Percentiles rank a stretch among this genome's conserved stretches.
These are phyloP conservation scores for Delphinella strobiligena DNA, from an alignment of 2,329 filamentous ascomycete genomes.

Conservation along the genomic window DNA sequence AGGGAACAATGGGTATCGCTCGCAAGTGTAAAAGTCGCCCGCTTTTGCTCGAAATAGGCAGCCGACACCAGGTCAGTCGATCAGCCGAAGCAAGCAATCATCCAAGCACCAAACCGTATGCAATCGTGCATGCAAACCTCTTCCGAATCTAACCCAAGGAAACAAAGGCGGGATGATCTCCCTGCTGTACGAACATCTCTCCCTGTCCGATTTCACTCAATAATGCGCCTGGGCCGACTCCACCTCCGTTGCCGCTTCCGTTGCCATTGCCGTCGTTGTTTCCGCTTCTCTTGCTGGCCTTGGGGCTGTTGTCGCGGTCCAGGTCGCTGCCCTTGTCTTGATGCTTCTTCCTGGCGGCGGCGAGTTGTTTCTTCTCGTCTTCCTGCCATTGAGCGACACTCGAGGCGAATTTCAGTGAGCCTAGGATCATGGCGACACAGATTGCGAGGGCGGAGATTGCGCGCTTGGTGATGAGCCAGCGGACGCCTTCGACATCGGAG, in stretches of 20 bases:
- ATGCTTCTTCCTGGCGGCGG: not conserved
- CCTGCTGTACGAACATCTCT: slow-evolving; percentile 20
- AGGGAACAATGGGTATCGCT: too few species aligned
- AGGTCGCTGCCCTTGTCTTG: not conserved
- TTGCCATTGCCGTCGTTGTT: not conserved
- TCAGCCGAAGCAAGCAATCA: too few species aligned
- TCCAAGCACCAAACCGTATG: too few species aligned
- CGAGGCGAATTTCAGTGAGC: slow-evolving; percentile 27
- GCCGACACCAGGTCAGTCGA: too few species aligned
- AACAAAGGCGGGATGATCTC: slow-evolving; percentile 20
- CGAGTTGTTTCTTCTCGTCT: slow-evolving; percentile 23
- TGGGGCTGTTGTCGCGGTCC: not conserved
- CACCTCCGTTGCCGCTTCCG: not conserved
- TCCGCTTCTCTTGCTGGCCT: not conserved
- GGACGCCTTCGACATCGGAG: slow-evolving; percentile 78
- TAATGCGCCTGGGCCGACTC: not conserved
- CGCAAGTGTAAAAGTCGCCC: too few species aligned
- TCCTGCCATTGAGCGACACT: slow-evolving; percentile 27
- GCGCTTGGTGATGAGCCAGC: slow-evolving; percentile 69
- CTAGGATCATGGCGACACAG: slow-evolving; percentile 33
- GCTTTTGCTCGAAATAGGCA: too few species aligned
- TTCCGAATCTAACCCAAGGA: slow-evolving; percentile 15
- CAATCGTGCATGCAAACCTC: too few species aligned
- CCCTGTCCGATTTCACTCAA: slow-evolving; percentile 9
- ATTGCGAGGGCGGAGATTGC: slow-evolving; percentile 47